Evolutionary conservation across 306 rosid species (phyloP).

Genomic region (Quillaja saponaria): DNA sequence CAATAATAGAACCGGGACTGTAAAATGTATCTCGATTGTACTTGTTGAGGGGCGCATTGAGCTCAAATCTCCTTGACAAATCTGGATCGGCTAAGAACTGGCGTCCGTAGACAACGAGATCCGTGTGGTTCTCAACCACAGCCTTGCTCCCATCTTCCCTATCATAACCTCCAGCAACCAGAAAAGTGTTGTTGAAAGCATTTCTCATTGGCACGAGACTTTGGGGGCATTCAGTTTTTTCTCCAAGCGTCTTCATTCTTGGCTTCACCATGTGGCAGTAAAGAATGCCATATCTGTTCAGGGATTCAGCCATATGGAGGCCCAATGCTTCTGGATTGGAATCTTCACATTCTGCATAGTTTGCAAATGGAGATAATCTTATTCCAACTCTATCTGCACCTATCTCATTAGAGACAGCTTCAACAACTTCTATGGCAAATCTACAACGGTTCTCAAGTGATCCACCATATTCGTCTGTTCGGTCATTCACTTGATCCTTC

Average conservation of each 20-base stretch:
- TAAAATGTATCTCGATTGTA: slow-evolving; percentile 52
- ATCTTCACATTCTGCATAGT: slow-evolving; percentile 44
- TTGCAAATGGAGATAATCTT: slow-evolving; percentile 59
- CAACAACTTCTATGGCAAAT: slow-evolving; percentile 55
- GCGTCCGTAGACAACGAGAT: slow-evolving; percentile 47
- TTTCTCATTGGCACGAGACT: slow-evolving; percentile 56
- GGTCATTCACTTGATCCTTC: slow-evolving; percentile 60
- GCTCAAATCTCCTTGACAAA: slow-evolving; percentile 63
- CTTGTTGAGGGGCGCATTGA: slow-evolving; percentile 61
- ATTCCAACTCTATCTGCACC: slow-evolving; percentile 68
- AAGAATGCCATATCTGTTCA: slow-evolving; percentile 46
- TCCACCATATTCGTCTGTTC: slow-evolving; percentile 74
- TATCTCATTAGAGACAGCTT: slow-evolving; percentile 52
- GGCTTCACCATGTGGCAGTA: slow-evolving; percentile 78
- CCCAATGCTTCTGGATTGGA: slow-evolving; percentile 56
- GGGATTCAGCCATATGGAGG: slow-evolving; percentile 45
- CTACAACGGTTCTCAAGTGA: slow-evolving; percentile 64
- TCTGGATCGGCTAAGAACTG: slow-evolving; percentile 66
- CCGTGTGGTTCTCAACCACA: slow-evolving; percentile 42
- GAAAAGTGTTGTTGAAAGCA: slow-evolving; percentile 59
- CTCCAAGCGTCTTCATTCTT: slow-evolving; percentile 38
- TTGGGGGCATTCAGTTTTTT: slow-evolving; percentile 26
- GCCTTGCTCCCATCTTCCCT: slow-evolving; percentile 54
- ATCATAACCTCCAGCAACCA: slow-evolving; percentile 55
- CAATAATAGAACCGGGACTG: slow-evolving; percentile 45